These are phyloP conservation scores for Aphanomyces cochlioides DNA, from an alignment of 352 stramenopile genomes.

Conservation along the genomic window DNA sequence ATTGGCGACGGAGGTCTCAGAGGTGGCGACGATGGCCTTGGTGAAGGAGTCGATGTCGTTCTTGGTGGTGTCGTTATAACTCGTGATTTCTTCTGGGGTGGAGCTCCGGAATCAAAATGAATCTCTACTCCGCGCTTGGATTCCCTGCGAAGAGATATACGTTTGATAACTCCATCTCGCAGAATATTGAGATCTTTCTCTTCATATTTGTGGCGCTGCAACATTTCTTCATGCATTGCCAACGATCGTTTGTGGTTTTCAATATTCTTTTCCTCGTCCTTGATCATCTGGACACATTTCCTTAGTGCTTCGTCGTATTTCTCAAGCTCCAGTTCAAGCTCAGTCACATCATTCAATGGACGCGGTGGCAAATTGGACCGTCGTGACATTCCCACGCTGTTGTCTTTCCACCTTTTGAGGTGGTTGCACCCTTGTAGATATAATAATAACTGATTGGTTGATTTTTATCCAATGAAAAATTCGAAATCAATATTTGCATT, in stretches of 20 bases:
- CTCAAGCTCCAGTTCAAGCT: neutral
- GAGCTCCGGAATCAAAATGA: neutral
- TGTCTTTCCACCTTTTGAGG: neutral
- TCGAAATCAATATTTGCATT: neutral
- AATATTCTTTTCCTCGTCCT: slow-evolving; percentile 8
- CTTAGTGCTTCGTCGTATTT: slow-evolving; percentile 4
- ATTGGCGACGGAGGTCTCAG: neutral
- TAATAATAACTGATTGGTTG: neutral
- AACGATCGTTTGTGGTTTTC: neutral
- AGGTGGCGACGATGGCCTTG: neutral
- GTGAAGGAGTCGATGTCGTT: neutral
- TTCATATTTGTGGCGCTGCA: slow-evolving; percentile 16
- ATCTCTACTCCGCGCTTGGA: slow-evolving; percentile 1
- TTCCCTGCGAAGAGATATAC: slow-evolving; percentile 13
- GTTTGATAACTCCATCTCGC: slow-evolving; percentile 22
- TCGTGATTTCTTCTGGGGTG: neutral
- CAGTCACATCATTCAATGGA: neutral
- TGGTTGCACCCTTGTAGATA: neutral
- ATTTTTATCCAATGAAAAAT: slow-evolving; percentile 19
- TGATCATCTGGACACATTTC: neutral
- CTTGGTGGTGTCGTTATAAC: neutral
- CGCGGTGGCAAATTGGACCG: neutral
- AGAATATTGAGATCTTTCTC: slow-evolving; percentile 18
- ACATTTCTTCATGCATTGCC: neutral
- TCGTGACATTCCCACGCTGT: neutral